Evolutionary conservation across 2,329 filamentous ascomycete species (phyloP).

Genomic region (Phaeosphaeria sp.): DNA sequence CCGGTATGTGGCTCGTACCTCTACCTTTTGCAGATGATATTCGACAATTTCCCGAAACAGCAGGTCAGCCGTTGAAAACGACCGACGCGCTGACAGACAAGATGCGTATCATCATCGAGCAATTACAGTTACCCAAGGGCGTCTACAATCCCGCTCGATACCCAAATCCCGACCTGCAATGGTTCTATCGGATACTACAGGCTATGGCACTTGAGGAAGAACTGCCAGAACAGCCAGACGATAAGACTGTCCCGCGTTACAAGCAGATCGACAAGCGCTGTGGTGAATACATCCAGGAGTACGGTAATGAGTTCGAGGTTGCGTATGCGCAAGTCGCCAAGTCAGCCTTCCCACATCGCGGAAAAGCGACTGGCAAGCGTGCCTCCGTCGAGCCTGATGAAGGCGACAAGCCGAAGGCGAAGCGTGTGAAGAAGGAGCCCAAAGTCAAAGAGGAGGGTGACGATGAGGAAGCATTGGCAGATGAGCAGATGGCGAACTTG

Average conservation of each 20-base stretch:
- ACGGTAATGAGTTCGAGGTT: slow-evolving; percentile 72
- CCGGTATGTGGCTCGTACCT: slow-evolving; percentile 86
- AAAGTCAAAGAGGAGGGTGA: slow-evolving; percentile 29
- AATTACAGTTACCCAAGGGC: slow-evolving; percentile 85
- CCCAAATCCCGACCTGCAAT: slow-evolving; percentile 90
- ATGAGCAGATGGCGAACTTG: slow-evolving; percentile 53
- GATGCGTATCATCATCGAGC: slow-evolving; percentile 83
- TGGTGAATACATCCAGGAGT: slow-evolving; percentile 78
- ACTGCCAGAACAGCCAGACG: slow-evolving; percentile 73
- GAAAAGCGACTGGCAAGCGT: slow-evolving; percentile 52
- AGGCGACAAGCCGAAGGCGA: slow-evolving; percentile 27
- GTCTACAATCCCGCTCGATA: slow-evolving; percentile 86
- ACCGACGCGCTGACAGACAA: slow-evolving; percentile 77
- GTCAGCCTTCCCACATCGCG: slow-evolving; percentile 50
- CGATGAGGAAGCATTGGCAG: slow-evolving; percentile 42
- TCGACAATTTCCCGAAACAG: slow-evolving; percentile 71
- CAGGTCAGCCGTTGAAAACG: slow-evolving; percentile 50
- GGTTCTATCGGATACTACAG: slow-evolving; percentile 96
- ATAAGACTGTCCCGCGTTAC: slow-evolving; percentile 84
- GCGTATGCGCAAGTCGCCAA: slow-evolving; percentile 54
- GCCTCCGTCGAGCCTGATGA: slow-evolving; percentile 35
- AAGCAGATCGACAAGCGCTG: slow-evolving; percentile 86
- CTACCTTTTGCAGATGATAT: slow-evolving; percentile 91
- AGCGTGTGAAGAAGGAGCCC: slow-evolving; percentile 37
- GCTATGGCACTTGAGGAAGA: slow-evolving; percentile 91